Conservation (phyloP, 2,329 filamentous ascomycete species). For the Penicillium sp. region DNA sequence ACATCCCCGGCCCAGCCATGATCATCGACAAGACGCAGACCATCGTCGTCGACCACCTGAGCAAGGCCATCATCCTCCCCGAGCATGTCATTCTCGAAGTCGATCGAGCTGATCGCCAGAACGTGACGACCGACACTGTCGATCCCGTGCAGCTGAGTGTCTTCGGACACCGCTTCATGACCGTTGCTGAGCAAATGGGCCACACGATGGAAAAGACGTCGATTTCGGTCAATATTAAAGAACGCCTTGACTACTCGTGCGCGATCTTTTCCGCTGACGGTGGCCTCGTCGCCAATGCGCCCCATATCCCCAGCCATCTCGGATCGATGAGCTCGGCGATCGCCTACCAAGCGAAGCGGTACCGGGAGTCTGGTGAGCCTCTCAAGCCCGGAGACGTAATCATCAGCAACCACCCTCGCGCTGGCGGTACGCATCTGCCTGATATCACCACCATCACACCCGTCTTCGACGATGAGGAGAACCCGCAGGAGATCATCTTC, state of each 20-base stretch:
- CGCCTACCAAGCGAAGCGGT: slow-evolving; percentile 71
- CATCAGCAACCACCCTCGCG: slow-evolving; percentile 83
- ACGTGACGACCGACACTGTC: slow-evolving; percentile 54
- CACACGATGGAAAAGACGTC: slow-evolving; percentile 61
- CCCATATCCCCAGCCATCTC: slow-evolving; percentile 80
- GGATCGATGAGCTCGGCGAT: slow-evolving; percentile 88
- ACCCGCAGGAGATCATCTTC: slow-evolving; percentile 72
- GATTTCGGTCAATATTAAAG: slow-evolving; percentile 74
- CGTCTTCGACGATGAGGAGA: slow-evolving; percentile 66
- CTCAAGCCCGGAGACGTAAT: slow-evolving; percentile 80
- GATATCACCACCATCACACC: slow-evolving; percentile 83
- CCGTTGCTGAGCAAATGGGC: slow-evolving; percentile 65
- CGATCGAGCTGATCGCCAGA: slow-evolving; percentile 15
- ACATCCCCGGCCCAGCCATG: slow-evolving; percentile 72
- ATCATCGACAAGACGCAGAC: slow-evolving; percentile 78
- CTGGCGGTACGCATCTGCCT: slow-evolving; percentile 80
- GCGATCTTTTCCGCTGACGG: slow-evolving; percentile 78
- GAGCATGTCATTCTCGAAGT: slow-evolving; percentile 48
- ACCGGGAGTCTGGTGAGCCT: slow-evolving; percentile 70
- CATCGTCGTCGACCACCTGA: slow-evolving; percentile 82
- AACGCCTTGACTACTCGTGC: slow-evolving; percentile 84
- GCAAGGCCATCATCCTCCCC: slow-evolving; percentile 73
- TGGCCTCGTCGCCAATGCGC: slow-evolving; percentile 70
- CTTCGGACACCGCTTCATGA: slow-evolving; percentile 63
- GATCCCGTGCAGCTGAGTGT: slow-evolving; percentile 61